Base-by-base conservation (phyloP, 1,139 yeast species). In the Suhomyces panamericanus region DNA sequence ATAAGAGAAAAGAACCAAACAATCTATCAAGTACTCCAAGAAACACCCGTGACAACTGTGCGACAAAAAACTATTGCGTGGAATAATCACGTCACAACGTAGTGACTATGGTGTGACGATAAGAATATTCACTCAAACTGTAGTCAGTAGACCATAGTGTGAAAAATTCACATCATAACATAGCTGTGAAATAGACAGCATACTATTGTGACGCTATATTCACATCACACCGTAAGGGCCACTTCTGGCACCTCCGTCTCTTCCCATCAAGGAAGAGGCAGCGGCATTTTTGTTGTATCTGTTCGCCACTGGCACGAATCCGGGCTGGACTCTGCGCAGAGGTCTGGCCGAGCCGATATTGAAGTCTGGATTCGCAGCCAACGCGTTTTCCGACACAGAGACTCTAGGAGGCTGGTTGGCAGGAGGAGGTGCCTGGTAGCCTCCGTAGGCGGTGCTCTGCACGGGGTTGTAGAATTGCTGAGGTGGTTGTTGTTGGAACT, bases 321-420 rank as follows among this genome's bases (percentile, higher is more conserved):
- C 52, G 6, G 45, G 48, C n/a, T 47, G 49, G 9, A 49, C 46
- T 32, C 39, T 48, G 8, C 52, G 43, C 17, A 41, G 43, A 3
- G 49, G 51, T 10, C 36, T 43, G 2, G 33, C 32, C 11, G 42
- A 29, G 12, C 42, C 42, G 24, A 50, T 16, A 7, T 48, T 51
- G 29, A 80, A 78, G 53, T 80, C 83, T 7, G 85, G 85, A 53
- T 78, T 80, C 48, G 68, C 70, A 36, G 72, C 71, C 53, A 80
- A 64, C 11, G 75, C 72, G 46, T 66, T 68, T 42, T 78, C 82
- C 1, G 83, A 75, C 3, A 77, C 64, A 9, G 78, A 70, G 13
- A 60, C 55, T 13, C 45, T 44, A 8, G 41, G 50, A 27, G 49
- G 46, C 20, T 35, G 35, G n/a, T 28, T 38, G 35, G 41, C 38